These are phyloP conservation scores for Pythium grandisporangium DNA, from an alignment of 352 stramenopile genomes.

Conservation along the genomic window DNA sequence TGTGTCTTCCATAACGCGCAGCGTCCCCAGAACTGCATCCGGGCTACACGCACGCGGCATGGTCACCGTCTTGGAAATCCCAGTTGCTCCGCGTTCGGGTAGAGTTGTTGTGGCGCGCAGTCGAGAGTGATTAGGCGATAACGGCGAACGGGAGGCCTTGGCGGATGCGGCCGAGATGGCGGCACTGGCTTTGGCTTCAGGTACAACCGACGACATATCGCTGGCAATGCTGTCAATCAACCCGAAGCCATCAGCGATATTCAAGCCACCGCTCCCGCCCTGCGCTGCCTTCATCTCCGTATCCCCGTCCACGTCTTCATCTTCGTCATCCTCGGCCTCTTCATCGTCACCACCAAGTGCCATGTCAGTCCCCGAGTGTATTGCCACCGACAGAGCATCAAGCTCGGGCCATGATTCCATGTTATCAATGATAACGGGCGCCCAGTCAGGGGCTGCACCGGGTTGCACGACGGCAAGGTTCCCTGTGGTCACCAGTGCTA, in stretches of 20 bases:
- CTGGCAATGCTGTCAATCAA: neutral
- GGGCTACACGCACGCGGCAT: slow-evolving; percentile 40
- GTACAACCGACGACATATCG: no score
- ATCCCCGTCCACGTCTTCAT: slow-evolving; percentile 1
- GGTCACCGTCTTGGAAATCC: slow-evolving; percentile 12
- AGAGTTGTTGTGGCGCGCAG: slow-evolving; percentile 6
- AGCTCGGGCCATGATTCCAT: slow-evolving; percentile 41
- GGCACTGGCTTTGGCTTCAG: slow-evolving; percentile 9
- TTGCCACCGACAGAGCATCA: slow-evolving; percentile 9
- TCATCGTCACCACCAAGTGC: slow-evolving; percentile 18
- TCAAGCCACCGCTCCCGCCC: neutral
- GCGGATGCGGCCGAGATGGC: neutral
- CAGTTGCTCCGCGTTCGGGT: slow-evolving; percentile 2
- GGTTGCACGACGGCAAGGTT: slow-evolving; percentile 31
- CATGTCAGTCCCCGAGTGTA: slow-evolving; percentile 11
- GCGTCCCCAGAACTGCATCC: slow-evolving; percentile 39
- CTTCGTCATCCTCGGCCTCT: slow-evolving; percentile 31
- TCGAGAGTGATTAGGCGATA: slow-evolving; percentile 11
- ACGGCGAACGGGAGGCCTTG: no score
- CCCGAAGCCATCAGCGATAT: neutral
- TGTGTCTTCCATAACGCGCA: slow-evolving; percentile 39
- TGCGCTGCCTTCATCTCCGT: no score
- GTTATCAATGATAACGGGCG: slow-evolving; percentile 37
- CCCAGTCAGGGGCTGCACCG: slow-evolving; percentile 46
- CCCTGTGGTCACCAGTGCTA: slow-evolving; percentile 8